Evolutionary conservation across 257 asterid genomes (phyloP).

Genomic region (Solanum virginianum): DNA sequence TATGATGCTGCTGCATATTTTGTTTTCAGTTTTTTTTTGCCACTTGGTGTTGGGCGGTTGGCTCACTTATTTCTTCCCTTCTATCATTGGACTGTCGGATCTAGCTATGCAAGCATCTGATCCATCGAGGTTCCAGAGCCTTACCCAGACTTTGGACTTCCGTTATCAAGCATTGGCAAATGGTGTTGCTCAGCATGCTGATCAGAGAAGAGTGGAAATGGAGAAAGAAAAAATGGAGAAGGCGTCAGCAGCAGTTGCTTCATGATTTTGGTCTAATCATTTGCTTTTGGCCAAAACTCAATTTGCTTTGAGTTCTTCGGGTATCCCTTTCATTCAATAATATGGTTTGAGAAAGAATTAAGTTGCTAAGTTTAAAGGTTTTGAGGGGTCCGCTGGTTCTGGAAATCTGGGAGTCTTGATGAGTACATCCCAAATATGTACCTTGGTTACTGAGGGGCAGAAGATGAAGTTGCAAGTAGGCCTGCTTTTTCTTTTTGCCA

Average conservation of each 20-base stretch:
- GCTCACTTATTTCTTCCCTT: background rate
- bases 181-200: slow-evolving; percentile 96
- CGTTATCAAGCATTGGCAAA: slow-evolving; percentile 82
- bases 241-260: slow-evolving; percentile 35
- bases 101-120: slow-evolving; percentile 79
- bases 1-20: slow-evolving; percentile 3
- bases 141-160: slow-evolving; percentile 70
- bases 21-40: background rate
- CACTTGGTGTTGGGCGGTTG: background rate
- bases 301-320: slow-evolving; percentile 19
- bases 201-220: slow-evolving; percentile 58
- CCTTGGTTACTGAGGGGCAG: background rate
- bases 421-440: slow-evolving; percentile 9
- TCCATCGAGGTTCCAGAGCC: slow-evolving; percentile 80
- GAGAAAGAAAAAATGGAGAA: slow-evolving; percentile 72
- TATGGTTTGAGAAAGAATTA: slow-evolving; percentile 17
- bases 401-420: slow-evolving; percentile 9
- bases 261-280: slow-evolving; percentile 21
- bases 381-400: slow-evolving; percentile 15
- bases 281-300: slow-evolving; percentile 1
- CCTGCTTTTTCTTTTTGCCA: slow-evolving; percentile 16
- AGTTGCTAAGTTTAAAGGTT: slow-evolving; percentile 7
- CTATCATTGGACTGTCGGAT: background rate
- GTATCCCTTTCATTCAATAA: slow-evolving; percentile 17
- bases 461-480: slow-evolving; percentile 8